Evolutionary conservation across 140 eudicot genomes (phyloP).

Genomic region (Oenanthe javanica): DNA sequence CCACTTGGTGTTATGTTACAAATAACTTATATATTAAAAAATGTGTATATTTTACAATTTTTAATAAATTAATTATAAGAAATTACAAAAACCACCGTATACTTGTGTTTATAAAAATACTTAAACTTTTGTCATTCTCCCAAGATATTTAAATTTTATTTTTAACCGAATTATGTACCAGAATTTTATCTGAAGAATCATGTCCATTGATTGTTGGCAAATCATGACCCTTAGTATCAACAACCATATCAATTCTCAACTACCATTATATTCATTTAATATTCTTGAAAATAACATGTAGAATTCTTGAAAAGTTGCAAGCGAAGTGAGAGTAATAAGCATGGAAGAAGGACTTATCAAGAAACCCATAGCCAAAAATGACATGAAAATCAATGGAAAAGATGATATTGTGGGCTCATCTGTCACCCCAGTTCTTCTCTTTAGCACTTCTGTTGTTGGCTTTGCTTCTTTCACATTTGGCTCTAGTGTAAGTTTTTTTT

Average conservation of each 20-base stretch:
- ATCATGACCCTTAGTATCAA: background rate
- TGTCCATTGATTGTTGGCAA: background rate
- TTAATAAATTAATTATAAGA: too few relatives aligned
- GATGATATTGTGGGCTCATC: background rate
- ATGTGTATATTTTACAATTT: too few relatives aligned
- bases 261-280: background rate
- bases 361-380: background rate
- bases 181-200: background rate
- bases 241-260: background rate
- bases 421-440: conserved; percentile 2
- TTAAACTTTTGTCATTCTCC: too few relatives aligned
- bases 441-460: conserved; percentile 11
- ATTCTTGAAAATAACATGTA: background rate
- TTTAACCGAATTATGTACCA: background rate
- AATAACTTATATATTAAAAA: too few relatives aligned
- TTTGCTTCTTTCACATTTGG: conserved; percentile 19
- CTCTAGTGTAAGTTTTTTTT: conserved; percentile 10
- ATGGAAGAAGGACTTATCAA: conserved; percentile 13
- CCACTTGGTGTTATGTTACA: too few relatives aligned
- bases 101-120: too few relatives aligned
- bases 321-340: background rate
- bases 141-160: too few relatives aligned
- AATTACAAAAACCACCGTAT: too few relatives aligned
- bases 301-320: background rate
- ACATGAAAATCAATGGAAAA: background rate